Conservation (phyloP, 2,329 filamentous ascomycete species). For the Chlorencoelia australis region DNA sequence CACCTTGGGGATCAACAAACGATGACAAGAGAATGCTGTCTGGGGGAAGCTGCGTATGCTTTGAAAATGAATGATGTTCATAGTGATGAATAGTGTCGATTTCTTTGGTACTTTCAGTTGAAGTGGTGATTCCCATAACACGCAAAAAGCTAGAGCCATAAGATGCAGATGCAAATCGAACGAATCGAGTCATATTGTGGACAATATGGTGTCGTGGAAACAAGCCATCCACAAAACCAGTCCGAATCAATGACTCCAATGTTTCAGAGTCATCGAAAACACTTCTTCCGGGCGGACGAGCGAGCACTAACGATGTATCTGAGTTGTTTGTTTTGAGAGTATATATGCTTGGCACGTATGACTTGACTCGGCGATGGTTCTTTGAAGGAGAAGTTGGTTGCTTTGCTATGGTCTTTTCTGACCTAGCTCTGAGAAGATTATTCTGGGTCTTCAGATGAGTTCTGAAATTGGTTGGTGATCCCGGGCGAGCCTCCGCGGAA, state of each 20-base stretch:
- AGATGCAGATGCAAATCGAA: conserved; percentile 56
- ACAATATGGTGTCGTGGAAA: conserved; percentile 51
- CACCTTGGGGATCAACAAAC: conserved; percentile 44
- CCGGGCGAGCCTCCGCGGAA: conserved; percentile 34
- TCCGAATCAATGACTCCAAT: conserved; percentile 26
- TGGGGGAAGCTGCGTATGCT: conserved; percentile 48
- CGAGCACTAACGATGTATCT: conserved; percentile 21
- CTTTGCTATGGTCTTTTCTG: conserved; percentile 27
- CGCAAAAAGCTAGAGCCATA: conserved; percentile 56
- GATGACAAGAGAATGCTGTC: conserved; percentile 48
- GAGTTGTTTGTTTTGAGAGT: conserved; percentile 42
- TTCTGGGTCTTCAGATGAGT: conserved; percentile 25
- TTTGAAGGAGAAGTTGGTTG: conserved; percentile 14
- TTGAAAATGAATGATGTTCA: conserved; percentile 53
- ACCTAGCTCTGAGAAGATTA: conserved; percentile 25
- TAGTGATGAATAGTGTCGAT: conserved; percentile 34
- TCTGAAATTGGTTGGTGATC: conserved; percentile 33
- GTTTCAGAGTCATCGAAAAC: conserved; percentile 20
- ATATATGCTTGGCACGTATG: conserved; percentile 42
- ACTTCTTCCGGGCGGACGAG: conserved; percentile 24
- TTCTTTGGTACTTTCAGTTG: conserved; percentile 28
- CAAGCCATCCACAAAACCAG: conserved; percentile 45
- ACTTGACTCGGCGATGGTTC: conserved; percentile 26
- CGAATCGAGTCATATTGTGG: conserved; percentile 53
- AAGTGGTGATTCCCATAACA: conserved; percentile 50